Conservation (phyloP, 306 rosid genomes). For the Medicago arabica region DNA sequence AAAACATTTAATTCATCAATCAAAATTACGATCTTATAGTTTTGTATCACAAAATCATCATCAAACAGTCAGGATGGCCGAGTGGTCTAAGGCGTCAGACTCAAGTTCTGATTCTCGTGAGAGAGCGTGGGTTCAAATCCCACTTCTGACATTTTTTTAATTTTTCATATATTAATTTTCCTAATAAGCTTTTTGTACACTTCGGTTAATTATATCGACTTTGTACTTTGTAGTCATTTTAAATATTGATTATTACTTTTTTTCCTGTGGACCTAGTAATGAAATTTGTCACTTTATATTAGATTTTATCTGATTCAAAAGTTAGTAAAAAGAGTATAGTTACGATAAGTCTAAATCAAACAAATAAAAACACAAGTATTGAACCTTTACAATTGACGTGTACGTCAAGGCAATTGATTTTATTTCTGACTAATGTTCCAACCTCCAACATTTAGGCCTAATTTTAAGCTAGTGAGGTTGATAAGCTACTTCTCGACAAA, state of each 20-base stretch:
- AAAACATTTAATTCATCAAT: too few species aligned
- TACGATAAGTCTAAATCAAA: too few species aligned
- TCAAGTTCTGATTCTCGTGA: constrained; percentile 31
- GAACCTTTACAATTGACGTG: neutral
- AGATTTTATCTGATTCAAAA: too few species aligned
- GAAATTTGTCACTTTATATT: too few species aligned
- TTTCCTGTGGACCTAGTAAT: too few species aligned
- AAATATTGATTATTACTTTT: too few species aligned
- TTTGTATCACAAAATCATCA: fast-evolving
- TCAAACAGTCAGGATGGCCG: constrained; percentile 31
- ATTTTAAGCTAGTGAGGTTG: neutral
- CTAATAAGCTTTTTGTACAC: neutral
- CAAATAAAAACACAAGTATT: too few species aligned
- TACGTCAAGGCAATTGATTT: neutral
- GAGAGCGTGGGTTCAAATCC: constrained; percentile 46
- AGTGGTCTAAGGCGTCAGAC: constrained; percentile 39
- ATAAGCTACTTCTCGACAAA: neutral
- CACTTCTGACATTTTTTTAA: constrained; percentile 37
- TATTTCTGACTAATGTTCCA: neutral
- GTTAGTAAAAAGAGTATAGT: too few species aligned
- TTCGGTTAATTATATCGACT: neutral
- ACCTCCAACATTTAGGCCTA: neutral
- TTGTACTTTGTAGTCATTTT: too few species aligned
- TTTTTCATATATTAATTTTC: neutral
- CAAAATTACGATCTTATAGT: neutral